Base-by-base conservation (phyloP, 306 rosid genomes). In the Glycine latifolia region DNA sequence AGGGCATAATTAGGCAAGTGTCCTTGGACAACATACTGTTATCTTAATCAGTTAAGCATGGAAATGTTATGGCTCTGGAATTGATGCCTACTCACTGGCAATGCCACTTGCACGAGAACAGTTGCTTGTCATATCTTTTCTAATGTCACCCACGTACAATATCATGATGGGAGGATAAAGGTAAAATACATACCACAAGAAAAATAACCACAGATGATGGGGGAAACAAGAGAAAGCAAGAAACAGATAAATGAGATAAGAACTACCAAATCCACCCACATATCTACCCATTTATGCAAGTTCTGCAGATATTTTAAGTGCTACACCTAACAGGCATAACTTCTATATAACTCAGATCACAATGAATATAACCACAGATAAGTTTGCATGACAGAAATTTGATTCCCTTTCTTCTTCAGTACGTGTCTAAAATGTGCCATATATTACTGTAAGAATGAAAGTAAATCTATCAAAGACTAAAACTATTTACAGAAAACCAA, bases 401-500 rank as follows among this genome's bases (percentile, higher is more conserved):
- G 53, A 73, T 81, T 81, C 68, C 80, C 49, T 84, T 84, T 68
- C 76, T 37, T 81, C 77, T 78, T 71, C 75, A 63, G 35, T 55
- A 15, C 76, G 43, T 35, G 81, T 61, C 76, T 77, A 61, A 62
- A 79, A 74, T 77, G 56, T 46, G 68, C 72, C 67, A 60, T 63
- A 68, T 73, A 78, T 65, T 49, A 52, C 79, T 79, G 70, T 87
- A 71, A 70, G 79, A 78, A 81, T 56, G 74, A 52, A 78, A 78
- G 76, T 71, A 65, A 49, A 52, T 79, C 82, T 81, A 77, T 67
- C 75, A 49, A 63, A 65, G 43, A 15, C 70, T 68, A 80, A 73
- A 77, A 54, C 76, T 79, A 87, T 85, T 56, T 85, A 85, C 90
- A 85, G 55, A 72, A 78, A 85, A 85, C 53, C 59, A 87, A 81